A percentile compares a stretch with the other conserved stretches of the same genome.
Conservation (phyloP, 345 rosid species). For the Kandelia obovata region DNA sequence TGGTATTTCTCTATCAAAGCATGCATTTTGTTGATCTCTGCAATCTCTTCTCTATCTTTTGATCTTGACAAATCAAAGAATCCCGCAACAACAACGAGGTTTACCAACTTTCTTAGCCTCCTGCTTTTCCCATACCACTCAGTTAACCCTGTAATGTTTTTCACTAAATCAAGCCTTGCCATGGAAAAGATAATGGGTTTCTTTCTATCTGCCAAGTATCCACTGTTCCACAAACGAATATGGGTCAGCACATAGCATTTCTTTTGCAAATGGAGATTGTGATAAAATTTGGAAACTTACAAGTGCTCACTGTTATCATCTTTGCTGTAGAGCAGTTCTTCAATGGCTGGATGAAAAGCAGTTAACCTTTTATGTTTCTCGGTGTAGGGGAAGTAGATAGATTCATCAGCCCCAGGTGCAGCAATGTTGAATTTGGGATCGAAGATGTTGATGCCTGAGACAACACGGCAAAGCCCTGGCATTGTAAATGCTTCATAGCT, state of each 20-base stretch:
- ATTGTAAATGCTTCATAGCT: conserved; percentile 76
- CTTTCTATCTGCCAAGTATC: conserved; percentile 64
- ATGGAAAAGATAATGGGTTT: conserved; percentile 94
- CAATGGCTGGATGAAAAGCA: conserved; percentile 63
- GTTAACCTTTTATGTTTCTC: conserved; percentile 52
- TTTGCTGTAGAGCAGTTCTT: conserved; percentile 64
- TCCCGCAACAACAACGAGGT: conserved; percentile 89
- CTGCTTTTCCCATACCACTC: conserved; percentile 95
- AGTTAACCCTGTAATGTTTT: conserved; percentile 78
- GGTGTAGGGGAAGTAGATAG: conserved; percentile 79
- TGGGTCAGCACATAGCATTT: not conserved
- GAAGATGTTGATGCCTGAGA: conserved; percentile 84
- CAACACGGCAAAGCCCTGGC: conserved; percentile 86
- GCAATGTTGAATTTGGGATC: conserved; percentile 94
- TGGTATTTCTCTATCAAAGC: conserved; percentile 62
- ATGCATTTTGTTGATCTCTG: conserved; percentile 88
- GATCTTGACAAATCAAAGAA: conserved; percentile 74
- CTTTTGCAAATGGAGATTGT: no score
- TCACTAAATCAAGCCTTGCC: conserved; percentile 94
- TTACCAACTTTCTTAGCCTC: conserved; percentile 65
- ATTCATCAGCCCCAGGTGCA: conserved; percentile 93
- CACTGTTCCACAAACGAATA: conserved; percentile 41
- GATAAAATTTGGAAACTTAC: conserved; percentile 33
- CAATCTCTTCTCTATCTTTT: conserved; percentile 81
- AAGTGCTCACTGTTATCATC: conserved; percentile 68